Evolutionary conservation across 768 basidiomycete species (phyloP), one percentile per base, ranked within the genome.

Genomic region (Termitomyces titanicus): DNA sequence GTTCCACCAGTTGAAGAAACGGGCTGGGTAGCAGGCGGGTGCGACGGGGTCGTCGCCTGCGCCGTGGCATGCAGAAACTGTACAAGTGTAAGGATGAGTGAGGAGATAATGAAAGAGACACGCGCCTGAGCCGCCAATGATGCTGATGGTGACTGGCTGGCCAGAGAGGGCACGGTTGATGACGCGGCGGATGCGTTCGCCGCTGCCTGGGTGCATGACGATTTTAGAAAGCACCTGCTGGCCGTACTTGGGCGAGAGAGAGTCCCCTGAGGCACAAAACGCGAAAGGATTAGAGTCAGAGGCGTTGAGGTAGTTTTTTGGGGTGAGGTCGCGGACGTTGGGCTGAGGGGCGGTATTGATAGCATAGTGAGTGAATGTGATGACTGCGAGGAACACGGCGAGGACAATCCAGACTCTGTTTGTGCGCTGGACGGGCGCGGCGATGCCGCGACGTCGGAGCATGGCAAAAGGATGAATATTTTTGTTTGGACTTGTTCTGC

Each of bases 1-100:
- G 72, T 95, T 93, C 92, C 96, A 97, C 96, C 97, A 99, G 48
- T 87, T 77, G 77, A 98, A 98, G 75, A 98, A 92, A 51, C 84
- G 84, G n/a, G 90, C 86, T 1, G 97, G 96, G 71, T 98, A 99
- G 69, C 96, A 95, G 59, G 72, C 72, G 0, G 89, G 78, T 0
- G 91, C 83, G 53, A 97, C 77, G 4, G 92, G 93, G 68, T 95
- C 91, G 65, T 95, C 88, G 1, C 94, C 95, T 9, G 94, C 88
- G 20, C 95, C 94, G 65, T 95, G 90, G 67, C 94, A 98, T 1
- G 94, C 84, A 52, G 94, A 94, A 18, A 97, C 94, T 94, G 66
- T 60, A 18, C 25, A 55, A 34, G 33, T 54, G 50, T 49, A 7
- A 53, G 45, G 3, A n/a, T 55, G 48, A 38, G 47, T 35, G 47